phyloP scores from a whole-genome alignment of 1,284 basidiomycete genomes.

The Austroboletus rostrupii region DNA sequence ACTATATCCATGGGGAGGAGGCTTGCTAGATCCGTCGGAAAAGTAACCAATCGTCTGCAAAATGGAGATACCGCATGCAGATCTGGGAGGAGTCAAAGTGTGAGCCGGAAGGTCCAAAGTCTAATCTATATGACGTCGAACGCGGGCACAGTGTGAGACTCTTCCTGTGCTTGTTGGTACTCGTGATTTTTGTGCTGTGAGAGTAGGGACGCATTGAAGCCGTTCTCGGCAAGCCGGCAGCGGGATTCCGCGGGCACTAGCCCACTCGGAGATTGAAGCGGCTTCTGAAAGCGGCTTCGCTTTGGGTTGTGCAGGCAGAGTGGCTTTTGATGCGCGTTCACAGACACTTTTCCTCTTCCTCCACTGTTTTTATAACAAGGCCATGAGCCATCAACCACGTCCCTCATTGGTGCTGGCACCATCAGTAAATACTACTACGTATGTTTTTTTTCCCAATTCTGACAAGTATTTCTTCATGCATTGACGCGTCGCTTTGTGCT shows the following conservation, averaged over 20 bases:
- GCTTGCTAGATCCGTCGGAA: too few species aligned
- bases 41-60: too few species aligned
- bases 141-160: too few species aligned
- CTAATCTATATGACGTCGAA: too few species aligned
- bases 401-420: conserved; percentile 67
- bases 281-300: conserved; percentile 22
- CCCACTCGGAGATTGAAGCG: conserved; percentile 26
- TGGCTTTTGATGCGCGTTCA: conserved; percentile 34
- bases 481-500: conserved; percentile 27
- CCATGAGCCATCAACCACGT: conserved; percentile 55
- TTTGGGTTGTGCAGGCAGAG: conserved; percentile 32
- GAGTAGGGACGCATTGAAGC: neutral
- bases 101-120: too few species aligned
- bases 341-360: conserved; percentile 17
- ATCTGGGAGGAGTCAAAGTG: too few species aligned
- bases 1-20: too few species aligned
- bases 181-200: too few species aligned
- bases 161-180: too few species aligned
- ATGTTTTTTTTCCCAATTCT: conserved; percentile 26
- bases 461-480: conserved; percentile 5
- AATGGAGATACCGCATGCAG: too few species aligned
- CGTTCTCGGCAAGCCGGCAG: conserved; percentile 18
- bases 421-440: conserved; percentile 77
- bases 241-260: conserved; percentile 6
- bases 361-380: conserved; percentile 23